A percentile compares a stretch with the other conserved stretches of the same genome.
Conservation (phyloP, 164 flowering plant species). For the Brasenia schreberi region DNA sequence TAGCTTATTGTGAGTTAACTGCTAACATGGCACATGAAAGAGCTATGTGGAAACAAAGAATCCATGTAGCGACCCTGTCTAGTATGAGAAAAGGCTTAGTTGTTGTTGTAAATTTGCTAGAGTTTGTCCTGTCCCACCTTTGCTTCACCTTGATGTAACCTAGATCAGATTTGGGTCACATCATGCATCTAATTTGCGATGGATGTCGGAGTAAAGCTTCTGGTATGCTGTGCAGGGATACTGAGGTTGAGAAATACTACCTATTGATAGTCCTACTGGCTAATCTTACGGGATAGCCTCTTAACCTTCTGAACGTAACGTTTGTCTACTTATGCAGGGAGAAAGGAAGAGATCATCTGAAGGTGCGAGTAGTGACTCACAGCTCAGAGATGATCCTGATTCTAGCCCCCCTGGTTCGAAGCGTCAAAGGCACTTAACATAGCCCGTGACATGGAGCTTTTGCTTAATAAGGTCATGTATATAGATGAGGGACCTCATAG, state of each 20-base stretch:
- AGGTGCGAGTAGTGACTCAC: slow-evolving; percentile 1
- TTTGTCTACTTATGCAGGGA: slow-evolving; percentile 12
- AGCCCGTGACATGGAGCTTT: too few relatives aligned
- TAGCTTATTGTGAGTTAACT: too few relatives aligned
- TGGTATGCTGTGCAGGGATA: not conserved
- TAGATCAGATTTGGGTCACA: not conserved
- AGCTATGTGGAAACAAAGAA: too few relatives aligned
- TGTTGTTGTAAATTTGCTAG: too few relatives aligned
- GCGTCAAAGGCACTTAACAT: not conserved
- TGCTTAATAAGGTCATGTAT: too few relatives aligned
- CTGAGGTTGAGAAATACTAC: not conserved
- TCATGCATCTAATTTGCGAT: not conserved
- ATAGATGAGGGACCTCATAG: too few relatives aligned
- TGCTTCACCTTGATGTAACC: not conserved
- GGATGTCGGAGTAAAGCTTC: too few relatives aligned
- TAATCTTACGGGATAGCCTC: not conserved
- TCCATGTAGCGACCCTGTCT: too few relatives aligned
- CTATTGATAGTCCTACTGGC: not conserved
- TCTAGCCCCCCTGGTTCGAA: not conserved
- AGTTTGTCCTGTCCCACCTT: too few relatives aligned
- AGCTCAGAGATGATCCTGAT: not conserved
- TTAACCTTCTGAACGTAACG: not conserved
- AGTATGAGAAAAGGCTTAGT: too few relatives aligned
- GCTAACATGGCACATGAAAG: too few relatives aligned
- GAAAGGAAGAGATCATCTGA: slow-evolving; percentile 14